phyloP scores from a whole-genome alignment of 148 eudicot genomes.

The Camellia sinensis region DNA sequence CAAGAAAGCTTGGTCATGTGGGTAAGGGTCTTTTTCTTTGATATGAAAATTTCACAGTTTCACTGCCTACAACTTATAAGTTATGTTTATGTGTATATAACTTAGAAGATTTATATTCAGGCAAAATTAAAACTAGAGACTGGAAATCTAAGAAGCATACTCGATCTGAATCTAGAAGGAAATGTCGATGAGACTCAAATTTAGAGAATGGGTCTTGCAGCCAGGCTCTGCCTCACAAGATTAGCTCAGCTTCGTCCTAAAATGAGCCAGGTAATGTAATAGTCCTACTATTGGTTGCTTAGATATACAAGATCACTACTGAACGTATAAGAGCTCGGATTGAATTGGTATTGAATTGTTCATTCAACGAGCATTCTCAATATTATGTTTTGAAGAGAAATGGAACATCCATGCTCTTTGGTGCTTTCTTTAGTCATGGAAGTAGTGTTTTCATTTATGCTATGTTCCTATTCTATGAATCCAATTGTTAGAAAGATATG shows the following conservation, averaged over 20 bases:
- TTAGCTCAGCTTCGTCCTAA: slow-evolving; percentile 79
- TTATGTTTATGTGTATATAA: not conserved
- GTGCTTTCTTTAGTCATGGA: too few relatives aligned
- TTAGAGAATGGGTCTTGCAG: slow-evolving; percentile 78
- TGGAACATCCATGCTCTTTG: too few relatives aligned
- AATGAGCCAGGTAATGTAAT: slow-evolving; percentile 61
- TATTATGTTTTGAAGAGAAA: too few relatives aligned
- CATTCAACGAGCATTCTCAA: too few relatives aligned
- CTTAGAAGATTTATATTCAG: slow-evolving; percentile 32
- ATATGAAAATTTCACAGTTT: not conserved
- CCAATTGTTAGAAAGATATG: too few relatives aligned
- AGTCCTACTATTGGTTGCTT: too few relatives aligned
- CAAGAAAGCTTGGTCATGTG: slow-evolving; percentile 95
- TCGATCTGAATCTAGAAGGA: slow-evolving; percentile 61
- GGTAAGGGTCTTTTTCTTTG: slow-evolving; percentile 53
- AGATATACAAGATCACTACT: too few relatives aligned
- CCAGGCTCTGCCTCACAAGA: slow-evolving; percentile 74
- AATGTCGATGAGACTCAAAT: slow-evolving; percentile 47
- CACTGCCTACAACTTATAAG: not conserved
- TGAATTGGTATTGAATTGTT: too few relatives aligned
- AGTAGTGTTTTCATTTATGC: too few relatives aligned
- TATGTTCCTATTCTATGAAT: too few relatives aligned
- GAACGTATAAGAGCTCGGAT: too few relatives aligned
- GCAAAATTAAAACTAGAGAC: slow-evolving; percentile 77
- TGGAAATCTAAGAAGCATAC: slow-evolving; percentile 50